These are phyloP conservation scores for Ogataea hybrid DNA, from an alignment of 1,139 yeast species.

Conservation along the genomic window DNA sequence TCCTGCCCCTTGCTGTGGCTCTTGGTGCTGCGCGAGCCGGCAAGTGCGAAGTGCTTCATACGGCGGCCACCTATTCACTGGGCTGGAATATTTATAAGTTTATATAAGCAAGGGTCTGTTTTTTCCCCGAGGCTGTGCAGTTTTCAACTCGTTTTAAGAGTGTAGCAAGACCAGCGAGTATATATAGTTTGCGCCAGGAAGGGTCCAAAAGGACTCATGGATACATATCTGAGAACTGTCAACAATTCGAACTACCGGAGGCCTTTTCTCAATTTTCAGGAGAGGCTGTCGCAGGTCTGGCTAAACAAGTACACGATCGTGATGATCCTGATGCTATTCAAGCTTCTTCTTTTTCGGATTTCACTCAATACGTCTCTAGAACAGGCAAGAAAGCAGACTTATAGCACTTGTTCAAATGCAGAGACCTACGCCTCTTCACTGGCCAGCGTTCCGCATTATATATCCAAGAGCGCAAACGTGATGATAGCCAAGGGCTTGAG, in stretches of 20 bases:
- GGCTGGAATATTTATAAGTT: constrained; percentile 66
- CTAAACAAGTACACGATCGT: constrained; percentile 53
- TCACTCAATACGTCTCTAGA: constrained; percentile 42
- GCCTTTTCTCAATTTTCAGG: constrained; percentile 43
- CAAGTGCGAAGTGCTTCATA: constrained; percentile 45
- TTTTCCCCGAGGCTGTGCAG: constrained; percentile 6
- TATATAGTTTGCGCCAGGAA: constrained; percentile 2
- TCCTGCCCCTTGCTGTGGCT: constrained; percentile 67
- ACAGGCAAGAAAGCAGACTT: constrained; percentile 36
- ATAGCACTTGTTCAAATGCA: constrained; percentile 42
- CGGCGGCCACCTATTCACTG: constrained; percentile 43
- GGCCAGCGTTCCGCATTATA: constrained; percentile 53
- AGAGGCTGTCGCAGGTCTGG: constrained; percentile 57
- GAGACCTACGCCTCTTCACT: constrained; percentile 45
- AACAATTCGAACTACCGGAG: constrained; percentile 20
- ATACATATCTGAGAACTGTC: constrained; percentile 2
- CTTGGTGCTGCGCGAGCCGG: constrained; percentile 52
- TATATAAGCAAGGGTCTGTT: not conserved
- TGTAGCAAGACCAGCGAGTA: constrained; percentile 5
- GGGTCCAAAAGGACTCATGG: constrained; percentile 1
- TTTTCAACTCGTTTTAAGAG: constrained; percentile 5
- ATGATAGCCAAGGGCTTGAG: constrained; percentile 47
- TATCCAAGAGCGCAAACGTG: constrained; percentile 52
- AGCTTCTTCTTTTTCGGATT: constrained; percentile 46
- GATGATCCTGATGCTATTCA: constrained; percentile 44